A percentile compares a stretch with the other conserved stretches of the same genome.
Evolutionary conservation across 257 asterid genomes (phyloP).

Genomic region (Coffea canephora): DNA sequence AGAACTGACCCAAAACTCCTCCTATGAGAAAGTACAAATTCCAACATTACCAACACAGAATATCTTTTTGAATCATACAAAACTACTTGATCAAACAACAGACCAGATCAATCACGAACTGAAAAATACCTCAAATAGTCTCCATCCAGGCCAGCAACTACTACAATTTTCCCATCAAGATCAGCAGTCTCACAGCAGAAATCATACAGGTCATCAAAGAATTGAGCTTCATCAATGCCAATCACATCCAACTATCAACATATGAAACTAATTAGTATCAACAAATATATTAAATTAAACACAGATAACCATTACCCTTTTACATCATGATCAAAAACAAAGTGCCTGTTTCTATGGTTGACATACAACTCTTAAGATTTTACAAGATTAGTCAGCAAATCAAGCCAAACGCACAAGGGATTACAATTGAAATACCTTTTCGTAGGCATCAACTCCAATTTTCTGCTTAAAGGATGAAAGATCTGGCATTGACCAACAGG

Average conservation of each 20-base stretch:
- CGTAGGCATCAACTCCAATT: conserved; percentile 52
- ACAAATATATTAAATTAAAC: no score
- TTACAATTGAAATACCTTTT: conserved; percentile 24
- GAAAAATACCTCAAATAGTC: conserved; percentile 64
- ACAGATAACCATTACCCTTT: background rate
- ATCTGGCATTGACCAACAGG: conserved; percentile 67
- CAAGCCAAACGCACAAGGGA: background rate
- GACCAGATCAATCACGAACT: background rate
- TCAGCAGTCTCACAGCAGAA: conserved; percentile 82
- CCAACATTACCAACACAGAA: no score
- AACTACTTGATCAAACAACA: no score
- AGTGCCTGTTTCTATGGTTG: background rate
- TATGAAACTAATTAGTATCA: background rate
- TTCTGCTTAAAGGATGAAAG: conserved; percentile 54
- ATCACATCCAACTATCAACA: conserved; percentile 73
- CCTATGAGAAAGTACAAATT: conserved; percentile 18
- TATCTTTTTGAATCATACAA: background rate
- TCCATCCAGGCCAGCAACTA: conserved; percentile 91
- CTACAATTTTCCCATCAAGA: conserved; percentile 60
- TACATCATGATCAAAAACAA: background rate
- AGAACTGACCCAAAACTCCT: conserved; percentile 68
- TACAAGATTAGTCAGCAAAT: background rate
- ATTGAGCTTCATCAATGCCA: conserved; percentile 90
- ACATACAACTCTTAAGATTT: no score
- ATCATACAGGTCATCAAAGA: conserved; percentile 76